Evolutionary conservation across 352 stramenopile species (phyloP), one percentile per base, ranked within the genome.

Genomic region (Phytophthora aleatoria): DNA sequence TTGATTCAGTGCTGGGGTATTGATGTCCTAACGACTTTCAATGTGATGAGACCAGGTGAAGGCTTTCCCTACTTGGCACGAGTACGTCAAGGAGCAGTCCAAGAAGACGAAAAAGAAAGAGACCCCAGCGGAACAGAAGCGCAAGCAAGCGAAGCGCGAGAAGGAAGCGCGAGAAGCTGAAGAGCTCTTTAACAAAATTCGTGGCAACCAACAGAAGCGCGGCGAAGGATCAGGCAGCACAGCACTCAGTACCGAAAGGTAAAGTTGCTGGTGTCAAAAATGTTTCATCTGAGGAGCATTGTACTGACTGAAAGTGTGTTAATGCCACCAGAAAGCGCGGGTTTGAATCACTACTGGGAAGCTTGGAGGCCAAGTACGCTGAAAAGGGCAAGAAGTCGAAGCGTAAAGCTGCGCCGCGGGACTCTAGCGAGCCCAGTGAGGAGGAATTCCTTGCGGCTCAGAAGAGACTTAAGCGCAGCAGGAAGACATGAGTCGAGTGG

Each of bases 161-260:
- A 85, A 83, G 47, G 85, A 94, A 42, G 83, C 79, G 2, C 59
- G 61, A 5, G 83, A 91, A 30, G 85, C 83, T 3, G 81, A 91
- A 42, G 81, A 82, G 42, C 53, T 92, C 15, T 78, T 89, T 38
- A 73, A 75, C 11, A 71, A 79, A 52, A 92, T 94, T 57, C 77
- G 71, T 27, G 68, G 73, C 20, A 90, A 88, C 33, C 69, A 87
- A 48, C 63, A 80, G 13, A 56, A 71, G 28, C 71, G 77, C 9
- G 71, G 63, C 4, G 76, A 59, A 5, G 76, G 67, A 7, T 71
- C 50, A 33, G 56, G 57, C 15, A 73, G 65, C 50, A 64, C 44
- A 5, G 66, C 77, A 11, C 71, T 89, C 10, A 79, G 63, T 54
- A 63, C 65, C 8, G 71, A 89, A 68, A 65, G 74, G 72, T 86